Percentiles rank a stretch among this genome's conserved stretches.
Evolutionary conservation across 2,329 filamentous ascomycete genomes (phyloP).

Genomic region (Xylaria sp.): DNA sequence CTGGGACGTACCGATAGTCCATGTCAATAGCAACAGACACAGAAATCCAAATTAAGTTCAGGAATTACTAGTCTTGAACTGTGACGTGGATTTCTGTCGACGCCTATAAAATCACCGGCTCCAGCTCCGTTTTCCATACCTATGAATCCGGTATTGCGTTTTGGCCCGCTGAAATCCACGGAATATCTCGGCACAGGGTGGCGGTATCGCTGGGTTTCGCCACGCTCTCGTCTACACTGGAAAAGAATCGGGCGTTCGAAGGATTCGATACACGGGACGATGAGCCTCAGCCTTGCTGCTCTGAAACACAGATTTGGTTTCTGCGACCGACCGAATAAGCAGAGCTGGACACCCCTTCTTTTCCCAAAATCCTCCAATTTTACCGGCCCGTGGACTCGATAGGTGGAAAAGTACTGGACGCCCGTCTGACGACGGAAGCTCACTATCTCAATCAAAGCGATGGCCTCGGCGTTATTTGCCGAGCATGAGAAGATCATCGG

Average conservation of each 20-base stretch:
- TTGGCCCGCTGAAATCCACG: background rate
- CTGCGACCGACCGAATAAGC: background rate
- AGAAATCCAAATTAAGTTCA: background rate
- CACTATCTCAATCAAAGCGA: background rate
- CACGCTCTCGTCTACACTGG: background rate
- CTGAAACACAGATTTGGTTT: background rate
- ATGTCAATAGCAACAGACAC: background rate
- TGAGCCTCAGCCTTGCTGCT: background rate
- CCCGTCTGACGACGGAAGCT: background rate
- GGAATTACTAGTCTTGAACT: background rate
- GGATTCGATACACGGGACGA: background rate
- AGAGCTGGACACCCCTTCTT: background rate
- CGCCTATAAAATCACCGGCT: background rate
- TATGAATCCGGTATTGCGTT: background rate
- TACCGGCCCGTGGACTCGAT: background rate
- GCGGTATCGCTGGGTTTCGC: background rate
- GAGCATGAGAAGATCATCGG: background rate
- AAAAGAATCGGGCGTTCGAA: background rate
- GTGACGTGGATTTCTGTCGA: background rate
- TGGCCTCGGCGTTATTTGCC: background rate
- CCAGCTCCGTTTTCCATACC: background rate
- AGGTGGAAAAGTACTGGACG: background rate
- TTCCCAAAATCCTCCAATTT: background rate
- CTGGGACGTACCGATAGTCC: too few relatives aligned
- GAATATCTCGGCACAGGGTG: background rate